Conservation (phyloP, 306 rosid species). For the Quercus cerris region DNA sequence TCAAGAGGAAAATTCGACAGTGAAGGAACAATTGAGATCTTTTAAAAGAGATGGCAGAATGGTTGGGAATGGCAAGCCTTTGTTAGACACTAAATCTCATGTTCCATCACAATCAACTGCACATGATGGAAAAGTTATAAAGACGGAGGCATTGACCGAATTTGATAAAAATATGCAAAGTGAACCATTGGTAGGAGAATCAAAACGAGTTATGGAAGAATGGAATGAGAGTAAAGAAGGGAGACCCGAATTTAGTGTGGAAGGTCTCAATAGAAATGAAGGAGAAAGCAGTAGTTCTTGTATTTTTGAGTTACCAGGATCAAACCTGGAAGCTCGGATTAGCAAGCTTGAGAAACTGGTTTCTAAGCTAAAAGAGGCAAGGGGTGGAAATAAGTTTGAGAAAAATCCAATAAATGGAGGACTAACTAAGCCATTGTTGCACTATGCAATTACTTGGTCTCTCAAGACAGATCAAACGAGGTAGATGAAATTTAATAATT, state of each 20-base stretch:
- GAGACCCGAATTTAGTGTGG: not conserved
- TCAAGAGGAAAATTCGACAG: not conserved
- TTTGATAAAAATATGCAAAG: too few relatives aligned
- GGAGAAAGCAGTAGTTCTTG: not conserved
- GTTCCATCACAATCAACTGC: not conserved
- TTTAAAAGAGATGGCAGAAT: not conserved
- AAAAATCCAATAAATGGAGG: too few relatives aligned
- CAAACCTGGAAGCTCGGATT: conserved; percentile 20
- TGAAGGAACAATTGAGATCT: not conserved
- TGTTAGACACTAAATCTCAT: conserved; percentile 2
- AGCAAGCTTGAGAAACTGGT: conserved; percentile 15
- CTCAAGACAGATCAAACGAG: too few relatives aligned
- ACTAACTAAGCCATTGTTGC: too few relatives aligned
- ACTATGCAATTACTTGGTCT: too few relatives aligned
- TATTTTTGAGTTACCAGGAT: not conserved
- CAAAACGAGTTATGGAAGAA: not conserved
- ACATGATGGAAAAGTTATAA: not conserved
- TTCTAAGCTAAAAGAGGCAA: conserved; percentile 14
- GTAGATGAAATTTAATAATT: too few relatives aligned
- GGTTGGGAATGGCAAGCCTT: not conserved
- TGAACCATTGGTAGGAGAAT: not conserved
- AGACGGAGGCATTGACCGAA: too few relatives aligned
- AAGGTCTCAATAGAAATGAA: not conserved
- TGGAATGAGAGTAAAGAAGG: not conserved
- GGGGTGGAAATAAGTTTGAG: not conserved